Percentiles rank a stretch among this genome's conserved stretches.
Evolutionary conservation across 345 rosid species (phyloP).

Genomic region (Brassica carinata): DNA sequence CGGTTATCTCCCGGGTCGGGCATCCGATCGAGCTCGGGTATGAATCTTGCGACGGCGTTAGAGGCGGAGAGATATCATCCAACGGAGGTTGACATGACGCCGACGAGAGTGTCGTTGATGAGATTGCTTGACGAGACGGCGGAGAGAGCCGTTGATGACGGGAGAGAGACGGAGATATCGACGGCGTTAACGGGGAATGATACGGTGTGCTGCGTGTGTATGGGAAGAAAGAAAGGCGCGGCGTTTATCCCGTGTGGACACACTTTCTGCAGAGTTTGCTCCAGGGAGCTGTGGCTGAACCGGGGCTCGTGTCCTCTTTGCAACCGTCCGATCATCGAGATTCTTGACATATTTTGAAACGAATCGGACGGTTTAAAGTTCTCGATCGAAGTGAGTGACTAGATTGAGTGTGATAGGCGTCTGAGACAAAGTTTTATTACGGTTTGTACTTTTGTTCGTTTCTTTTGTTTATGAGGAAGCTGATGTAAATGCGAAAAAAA

Average conservation of each 20-base stretch:
- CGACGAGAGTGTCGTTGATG: conserved; percentile 72
- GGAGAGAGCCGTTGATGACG: conserved; percentile 43
- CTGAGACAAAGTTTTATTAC: conserved; percentile 4
- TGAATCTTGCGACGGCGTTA: conserved; percentile 90
- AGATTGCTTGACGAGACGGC: conserved; percentile 66
- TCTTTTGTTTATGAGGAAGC: background rate
- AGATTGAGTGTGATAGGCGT: conserved; percentile 17
- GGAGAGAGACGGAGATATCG: conserved; percentile 21
- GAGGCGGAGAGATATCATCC: conserved; percentile 72
- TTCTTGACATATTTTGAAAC: conserved; percentile 61
- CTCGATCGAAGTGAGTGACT: conserved; percentile 3
- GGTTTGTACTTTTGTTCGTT: conserved; percentile 33
- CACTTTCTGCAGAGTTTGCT: conserved; percentile 76
- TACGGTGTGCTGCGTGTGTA: conserved; percentile 78
- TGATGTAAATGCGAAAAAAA: conserved; percentile 19
- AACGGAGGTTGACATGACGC: conserved; percentile 42
- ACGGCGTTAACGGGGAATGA: conserved; percentile 49
- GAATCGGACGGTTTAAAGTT: conserved; percentile 29
- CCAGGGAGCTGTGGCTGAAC: conserved; percentile 67
- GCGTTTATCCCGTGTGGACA: conserved; percentile 91
- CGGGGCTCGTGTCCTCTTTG: conserved; percentile 82
- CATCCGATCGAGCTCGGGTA: conserved; percentile 43
- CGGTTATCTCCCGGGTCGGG: conserved; percentile 18
- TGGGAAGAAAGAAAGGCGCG: conserved; percentile 67
- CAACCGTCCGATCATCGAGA: conserved; percentile 64